A percentile compares a stretch with the other conserved stretches of the same genome.
Evolutionary conservation across 139 green algal species (phyloP).

Genomic region (Coelastrella sp.): DNA sequence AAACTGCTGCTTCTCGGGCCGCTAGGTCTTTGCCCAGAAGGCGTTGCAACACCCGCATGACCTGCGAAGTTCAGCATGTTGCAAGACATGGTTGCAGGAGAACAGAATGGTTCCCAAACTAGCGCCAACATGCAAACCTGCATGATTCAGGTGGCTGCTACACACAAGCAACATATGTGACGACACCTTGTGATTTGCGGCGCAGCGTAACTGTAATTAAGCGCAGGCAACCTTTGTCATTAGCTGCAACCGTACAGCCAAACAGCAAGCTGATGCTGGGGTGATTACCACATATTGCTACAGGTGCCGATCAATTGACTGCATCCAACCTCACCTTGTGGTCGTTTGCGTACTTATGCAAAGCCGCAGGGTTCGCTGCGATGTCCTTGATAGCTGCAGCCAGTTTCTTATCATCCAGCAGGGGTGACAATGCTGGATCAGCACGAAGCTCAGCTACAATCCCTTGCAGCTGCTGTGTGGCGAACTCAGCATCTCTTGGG

Average conservation of each 20-base stretch:
- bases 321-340: constrained; percentile 54
- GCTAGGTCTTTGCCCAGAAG: background rate
- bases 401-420: constrained; percentile 59
- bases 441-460: constrained; percentile 19
- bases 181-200: no score
- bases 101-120: no score
- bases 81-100: no score
- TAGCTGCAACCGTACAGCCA: no score
- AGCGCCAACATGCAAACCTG: no score
- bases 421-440: constrained; percentile 26
- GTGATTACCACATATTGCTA: background rate
- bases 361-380: constrained; percentile 59
- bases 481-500: constrained; percentile 31
- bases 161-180: no score
- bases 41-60: constrained; percentile 43
- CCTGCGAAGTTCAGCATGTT: background rate
- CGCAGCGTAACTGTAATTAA: no score
- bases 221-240: no score
- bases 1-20: background rate
- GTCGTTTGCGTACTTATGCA: constrained; percentile 75
- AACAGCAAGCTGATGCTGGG: no score
- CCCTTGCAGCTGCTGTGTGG: constrained; percentile 25
- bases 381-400: constrained; percentile 69
- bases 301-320: background rate
- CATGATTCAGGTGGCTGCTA: no score